A percentile compares a stretch with the other conserved stretches of the same genome.
phyloP scores from a whole-genome alignment of 371 early-diverging fungal species.

The Amoeboradix gromovi region DNA sequence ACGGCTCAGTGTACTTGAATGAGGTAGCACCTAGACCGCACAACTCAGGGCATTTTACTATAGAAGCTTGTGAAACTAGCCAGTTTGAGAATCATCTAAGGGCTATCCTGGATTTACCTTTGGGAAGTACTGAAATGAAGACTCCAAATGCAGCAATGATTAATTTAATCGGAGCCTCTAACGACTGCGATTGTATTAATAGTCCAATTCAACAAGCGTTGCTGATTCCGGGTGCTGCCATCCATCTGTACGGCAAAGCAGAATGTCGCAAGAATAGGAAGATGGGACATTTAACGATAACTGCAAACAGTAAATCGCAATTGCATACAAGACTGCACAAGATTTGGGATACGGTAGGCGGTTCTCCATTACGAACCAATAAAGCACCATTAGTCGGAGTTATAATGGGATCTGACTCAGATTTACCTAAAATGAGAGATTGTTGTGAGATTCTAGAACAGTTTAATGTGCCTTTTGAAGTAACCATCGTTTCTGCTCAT shows the following conservation, averaged over 20 bases:
- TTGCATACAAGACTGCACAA: constrained; percentile 1
- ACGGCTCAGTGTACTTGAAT: constrained; percentile 55
- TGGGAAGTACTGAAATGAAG: constrained; percentile 63
- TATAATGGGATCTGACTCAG: constrained; percentile 91
- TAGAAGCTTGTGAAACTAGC: constrained; percentile 79
- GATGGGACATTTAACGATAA: constrained; percentile 85
- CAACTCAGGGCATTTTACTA: constrained; percentile 91
- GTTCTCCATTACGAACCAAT: not conserved
- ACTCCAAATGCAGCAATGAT: constrained; percentile 71
- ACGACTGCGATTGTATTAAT: constrained; percentile 20
- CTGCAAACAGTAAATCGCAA: constrained; percentile 39
- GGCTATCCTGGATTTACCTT: constrained; percentile 59
- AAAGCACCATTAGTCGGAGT: constrained; percentile 30
- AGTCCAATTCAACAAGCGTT: constrained; percentile 20
- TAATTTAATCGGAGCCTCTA: constrained; percentile 50
- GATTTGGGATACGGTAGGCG: not conserved
- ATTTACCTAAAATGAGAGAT: constrained; percentile 67
- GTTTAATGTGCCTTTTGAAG: constrained; percentile 67
- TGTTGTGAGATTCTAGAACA: constrained; percentile 54
- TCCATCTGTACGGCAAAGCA: constrained; percentile 73
- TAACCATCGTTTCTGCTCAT: constrained; percentile 80
- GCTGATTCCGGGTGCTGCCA: constrained; percentile 44
- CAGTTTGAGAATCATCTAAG: constrained; percentile 89
- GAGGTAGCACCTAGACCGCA: constrained; percentile 93
- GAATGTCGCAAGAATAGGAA: constrained; percentile 60